phyloP scores from a whole-genome alignment of 768 basidiomycete species.

The Amanita subjunquillea region DNA sequence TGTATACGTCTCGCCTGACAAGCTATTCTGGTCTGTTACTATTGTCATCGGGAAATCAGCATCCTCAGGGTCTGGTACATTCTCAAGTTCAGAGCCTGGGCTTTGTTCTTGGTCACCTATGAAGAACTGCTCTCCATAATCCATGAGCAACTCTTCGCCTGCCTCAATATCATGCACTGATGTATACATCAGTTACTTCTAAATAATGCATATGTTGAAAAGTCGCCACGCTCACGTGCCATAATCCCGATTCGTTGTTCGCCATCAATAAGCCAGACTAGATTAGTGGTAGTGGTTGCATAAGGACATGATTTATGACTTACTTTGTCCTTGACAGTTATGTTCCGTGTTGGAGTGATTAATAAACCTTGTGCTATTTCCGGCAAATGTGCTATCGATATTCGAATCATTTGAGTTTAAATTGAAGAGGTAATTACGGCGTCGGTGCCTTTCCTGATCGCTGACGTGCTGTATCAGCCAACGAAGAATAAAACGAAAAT shows the following conservation, averaged over 20 bases:
- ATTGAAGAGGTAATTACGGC: slow-evolving; percentile 53
- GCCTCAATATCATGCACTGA: slow-evolving; percentile 7
- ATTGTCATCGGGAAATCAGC: no score
- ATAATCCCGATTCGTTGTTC: slow-evolving; percentile 60
- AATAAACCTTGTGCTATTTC: slow-evolving; percentile 60
- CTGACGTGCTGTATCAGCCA: slow-evolving; percentile 10
- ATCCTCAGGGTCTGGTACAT: not conserved
- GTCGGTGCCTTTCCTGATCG: slow-evolving; percentile 32
- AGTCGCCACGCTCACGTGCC: slow-evolving; percentile 30
- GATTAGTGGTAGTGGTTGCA: not conserved
- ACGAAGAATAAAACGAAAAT: not conserved
- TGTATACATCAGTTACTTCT: not conserved
- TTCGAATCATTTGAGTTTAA: slow-evolving; percentile 30
- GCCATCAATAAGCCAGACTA: slow-evolving; percentile 47
- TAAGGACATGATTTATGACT: not conserved
- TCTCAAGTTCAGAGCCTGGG: not conserved
- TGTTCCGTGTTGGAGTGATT: slow-evolving; percentile 34
- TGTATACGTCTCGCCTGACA: slow-evolving; percentile 1
- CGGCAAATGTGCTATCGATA: slow-evolving; percentile 46
- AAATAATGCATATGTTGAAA: not conserved
- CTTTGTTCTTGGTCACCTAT: not conserved
- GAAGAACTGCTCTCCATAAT: slow-evolving; percentile 11
- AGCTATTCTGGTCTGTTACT: not conserved
- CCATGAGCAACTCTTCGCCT: slow-evolving; percentile 11
- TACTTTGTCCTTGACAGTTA: no score